phyloP scores from a whole-genome alignment of 495 filamentous ascomycete genomes.

The Coniosporium apollinis region DNA sequence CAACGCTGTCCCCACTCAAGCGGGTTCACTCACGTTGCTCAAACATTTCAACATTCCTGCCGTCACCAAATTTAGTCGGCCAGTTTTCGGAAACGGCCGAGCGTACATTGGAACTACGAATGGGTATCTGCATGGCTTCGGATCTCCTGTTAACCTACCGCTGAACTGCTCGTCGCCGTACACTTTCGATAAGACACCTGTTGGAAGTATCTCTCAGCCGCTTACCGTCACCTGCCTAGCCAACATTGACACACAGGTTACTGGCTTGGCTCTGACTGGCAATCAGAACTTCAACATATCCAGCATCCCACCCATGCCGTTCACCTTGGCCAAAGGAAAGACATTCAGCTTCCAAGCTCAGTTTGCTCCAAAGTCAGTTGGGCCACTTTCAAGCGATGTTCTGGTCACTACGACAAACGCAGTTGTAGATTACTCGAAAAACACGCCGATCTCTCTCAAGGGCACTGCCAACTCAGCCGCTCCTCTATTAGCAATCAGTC shows the following conservation, averaged over 20 bases:
- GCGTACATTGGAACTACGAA: slow-evolving; percentile 19
- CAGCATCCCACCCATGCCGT: too few species aligned
- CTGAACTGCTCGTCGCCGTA: slow-evolving; percentile 23
- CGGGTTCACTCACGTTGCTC: slow-evolving; percentile 21
- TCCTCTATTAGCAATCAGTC: slow-evolving; percentile 21
- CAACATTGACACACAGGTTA: slow-evolving; percentile 18
- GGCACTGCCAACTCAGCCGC: slow-evolving; percentile 19
- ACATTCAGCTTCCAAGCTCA: slow-evolving; percentile 23
- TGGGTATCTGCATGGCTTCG: slow-evolving; percentile 23
- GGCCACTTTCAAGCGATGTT: slow-evolving; percentile 27
- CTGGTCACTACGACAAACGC: slow-evolving; percentile 20
- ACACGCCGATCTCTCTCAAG: slow-evolving; percentile 20
- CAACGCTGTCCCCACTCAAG: slow-evolving; percentile 25
- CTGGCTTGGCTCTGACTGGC: too few species aligned
- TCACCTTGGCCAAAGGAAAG: slow-evolving; percentile 15
- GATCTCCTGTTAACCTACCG: slow-evolving; percentile 26
- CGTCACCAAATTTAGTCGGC: slow-evolving; percentile 25
- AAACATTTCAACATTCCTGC: slow-evolving; percentile 21
- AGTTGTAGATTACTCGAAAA: slow-evolving; percentile 18
- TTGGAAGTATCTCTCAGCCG: slow-evolving; percentile 13
- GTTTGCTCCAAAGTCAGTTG: slow-evolving; percentile 22
- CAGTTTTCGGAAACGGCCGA: slow-evolving; percentile 24
- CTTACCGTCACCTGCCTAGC: slow-evolving; percentile 22
- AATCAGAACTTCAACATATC: too few species aligned
- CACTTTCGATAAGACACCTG: slow-evolving; percentile 17